These are phyloP conservation scores for Neofusicoccum laricinum DNA, from an alignment of 2,329 filamentous ascomycete species.

Conservation along the genomic window DNA sequence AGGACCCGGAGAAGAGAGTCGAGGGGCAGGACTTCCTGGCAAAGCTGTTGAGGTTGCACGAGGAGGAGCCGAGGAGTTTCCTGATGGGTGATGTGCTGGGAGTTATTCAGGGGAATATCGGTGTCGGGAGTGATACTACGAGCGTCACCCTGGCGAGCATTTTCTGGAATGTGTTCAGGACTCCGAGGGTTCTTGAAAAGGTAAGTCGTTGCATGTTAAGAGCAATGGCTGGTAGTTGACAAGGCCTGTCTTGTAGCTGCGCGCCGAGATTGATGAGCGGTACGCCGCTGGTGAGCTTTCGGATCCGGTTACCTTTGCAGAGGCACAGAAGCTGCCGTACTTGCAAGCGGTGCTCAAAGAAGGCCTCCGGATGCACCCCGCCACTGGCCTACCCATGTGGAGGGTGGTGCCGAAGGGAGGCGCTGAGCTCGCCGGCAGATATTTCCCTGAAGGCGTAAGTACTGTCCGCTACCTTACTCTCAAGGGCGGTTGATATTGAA, in stretches of 20 bases:
- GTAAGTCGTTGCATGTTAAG: neutral
- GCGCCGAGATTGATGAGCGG: neutral
- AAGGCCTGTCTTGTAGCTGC: neutral
- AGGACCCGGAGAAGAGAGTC: neutral
- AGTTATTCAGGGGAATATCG: constrained; percentile 33
- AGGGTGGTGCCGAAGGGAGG: neutral
- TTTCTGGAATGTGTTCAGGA: constrained; percentile 45
- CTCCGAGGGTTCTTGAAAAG: constrained; percentile 24
- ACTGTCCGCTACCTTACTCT: neutral
- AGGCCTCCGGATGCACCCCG: neutral
- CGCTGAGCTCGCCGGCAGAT: constrained; percentile 26
- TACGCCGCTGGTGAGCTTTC: neutral
- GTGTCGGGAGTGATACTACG: constrained; percentile 45
- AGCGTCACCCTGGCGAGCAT: constrained; percentile 46
- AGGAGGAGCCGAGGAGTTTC: constrained; percentile 43
- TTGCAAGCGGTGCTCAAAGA: neutral
- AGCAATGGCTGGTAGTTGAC: neutral
- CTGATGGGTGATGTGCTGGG: constrained; percentile 35
- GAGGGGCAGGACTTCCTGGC: constrained; percentile 33
- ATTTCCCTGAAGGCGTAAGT: constrained; percentile 27
- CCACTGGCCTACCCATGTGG: neutral
- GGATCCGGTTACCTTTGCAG: neutral
- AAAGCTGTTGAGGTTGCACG: constrained; percentile 41
- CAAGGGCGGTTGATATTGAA: neutral
- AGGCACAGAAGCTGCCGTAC: constrained; percentile 8